These are phyloP conservation scores for Fusarium sororula DNA, from an alignment of 2,329 filamentous ascomycete species.

Conservation along the genomic window DNA sequence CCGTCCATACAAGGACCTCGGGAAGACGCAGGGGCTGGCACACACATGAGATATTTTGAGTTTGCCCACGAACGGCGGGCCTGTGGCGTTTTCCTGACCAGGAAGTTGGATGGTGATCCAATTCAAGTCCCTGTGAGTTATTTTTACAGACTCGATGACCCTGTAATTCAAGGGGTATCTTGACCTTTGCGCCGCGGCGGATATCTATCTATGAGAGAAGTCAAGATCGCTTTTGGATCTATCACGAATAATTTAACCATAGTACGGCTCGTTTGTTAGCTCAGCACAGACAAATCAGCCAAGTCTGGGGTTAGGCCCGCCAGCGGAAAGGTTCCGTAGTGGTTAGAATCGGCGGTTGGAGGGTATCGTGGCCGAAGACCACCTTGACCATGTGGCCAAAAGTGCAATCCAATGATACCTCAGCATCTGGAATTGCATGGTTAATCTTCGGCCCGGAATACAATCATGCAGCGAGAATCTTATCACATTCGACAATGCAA, in stretches of 20 bases:
- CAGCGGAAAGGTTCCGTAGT: conserved; percentile 32
- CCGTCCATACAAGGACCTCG: conserved; percentile 5
- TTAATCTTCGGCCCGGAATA: conserved; percentile 25
- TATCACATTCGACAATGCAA: conserved; percentile 19
- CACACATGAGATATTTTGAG: conserved; percentile 26
- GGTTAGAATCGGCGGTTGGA: conserved; percentile 29
- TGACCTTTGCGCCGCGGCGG: conserved; percentile 10
- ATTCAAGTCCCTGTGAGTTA: conserved; percentile 25
- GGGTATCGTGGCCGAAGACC: conserved; percentile 3
- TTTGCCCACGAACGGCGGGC: conserved; percentile 36
- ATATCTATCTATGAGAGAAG: background rate
- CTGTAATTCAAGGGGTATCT: background rate
- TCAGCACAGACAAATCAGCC: conserved; percentile 3
- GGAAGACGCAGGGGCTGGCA: conserved; percentile 38
- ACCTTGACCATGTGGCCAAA: conserved; percentile 12
- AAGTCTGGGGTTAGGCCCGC: background rate
- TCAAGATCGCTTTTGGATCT: background rate
- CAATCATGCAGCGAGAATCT: conserved; percentile 9
- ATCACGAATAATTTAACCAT: background rate
- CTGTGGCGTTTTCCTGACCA: conserved; percentile 33
- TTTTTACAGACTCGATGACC: conserved; percentile 20
- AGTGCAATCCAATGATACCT: background rate
- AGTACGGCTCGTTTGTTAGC: background rate
- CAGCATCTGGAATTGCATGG: conserved; percentile 10
- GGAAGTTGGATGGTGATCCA: conserved; percentile 23